Conservation (phyloP, 164 flowering plant genomes). For the Vitis cinerea region DNA sequence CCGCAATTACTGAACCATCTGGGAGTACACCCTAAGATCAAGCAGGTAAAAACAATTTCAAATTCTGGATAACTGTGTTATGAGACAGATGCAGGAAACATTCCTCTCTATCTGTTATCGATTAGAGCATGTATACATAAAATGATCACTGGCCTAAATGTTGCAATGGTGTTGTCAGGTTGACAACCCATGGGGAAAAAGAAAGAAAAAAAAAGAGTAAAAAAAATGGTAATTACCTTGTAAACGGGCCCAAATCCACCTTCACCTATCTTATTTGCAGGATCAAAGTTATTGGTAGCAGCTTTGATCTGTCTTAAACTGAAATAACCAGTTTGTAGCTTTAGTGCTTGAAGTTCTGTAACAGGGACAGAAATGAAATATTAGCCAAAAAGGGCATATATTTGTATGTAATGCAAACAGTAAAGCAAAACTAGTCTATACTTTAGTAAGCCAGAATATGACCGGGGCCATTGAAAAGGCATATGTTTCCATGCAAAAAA, state of each 20-base stretch:
- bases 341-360: conserved; percentile 58
- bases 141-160: background rate
- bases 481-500: no score
- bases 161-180: background rate
- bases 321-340: conserved; percentile 66
- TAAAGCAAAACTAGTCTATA: background rate
- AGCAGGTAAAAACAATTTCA: background rate
- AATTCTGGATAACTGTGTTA: background rate
- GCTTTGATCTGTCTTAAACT: conserved; percentile 66
- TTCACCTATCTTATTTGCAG: conserved; percentile 80
- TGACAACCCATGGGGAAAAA: background rate
- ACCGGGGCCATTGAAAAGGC: no score
- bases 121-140: no score
- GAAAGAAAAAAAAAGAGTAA: background rate
- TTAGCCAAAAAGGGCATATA: conserved; percentile 2
- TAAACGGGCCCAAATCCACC: conserved; percentile 88
- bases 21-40: conserved; percentile 44
- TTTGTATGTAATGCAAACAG: background rate
- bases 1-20: conserved; percentile 63
- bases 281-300: conserved; percentile 73
- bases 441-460: no score
- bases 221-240: conserved; percentile 43
- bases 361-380: conserved; percentile 2
- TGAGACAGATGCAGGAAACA: no score
- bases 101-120: no score